phyloP scores from a whole-genome alignment of 805 yeast species.

The Starmerella scarabaei region DNA sequence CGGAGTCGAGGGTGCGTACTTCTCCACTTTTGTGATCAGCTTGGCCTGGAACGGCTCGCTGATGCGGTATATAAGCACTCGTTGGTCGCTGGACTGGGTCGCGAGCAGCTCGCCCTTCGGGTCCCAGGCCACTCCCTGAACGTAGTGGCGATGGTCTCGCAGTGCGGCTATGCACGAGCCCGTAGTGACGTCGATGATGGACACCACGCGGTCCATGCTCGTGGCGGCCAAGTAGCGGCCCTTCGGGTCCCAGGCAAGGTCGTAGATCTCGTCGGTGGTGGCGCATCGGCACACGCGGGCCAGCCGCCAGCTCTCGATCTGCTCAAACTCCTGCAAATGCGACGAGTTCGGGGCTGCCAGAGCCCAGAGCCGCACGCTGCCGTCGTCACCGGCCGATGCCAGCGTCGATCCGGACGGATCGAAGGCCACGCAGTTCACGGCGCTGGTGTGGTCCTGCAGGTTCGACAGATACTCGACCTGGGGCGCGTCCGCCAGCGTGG shows the following conservation, averaged over 20 bases:
- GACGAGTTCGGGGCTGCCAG: slow-evolving; percentile 27
- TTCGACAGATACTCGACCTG: slow-evolving; percentile 65
- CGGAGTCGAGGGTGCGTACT: background rate
- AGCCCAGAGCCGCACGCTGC: slow-evolving; percentile 72
- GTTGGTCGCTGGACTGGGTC: slow-evolving; percentile 82
- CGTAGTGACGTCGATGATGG: slow-evolving; percentile 47
- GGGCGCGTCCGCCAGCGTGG: slow-evolving; percentile 19
- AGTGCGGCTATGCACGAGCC: slow-evolving; percentile 49
- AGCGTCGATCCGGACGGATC: slow-evolving; percentile 53
- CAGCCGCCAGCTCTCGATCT: slow-evolving; percentile 62
- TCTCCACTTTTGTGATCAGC: slow-evolving; percentile 2
- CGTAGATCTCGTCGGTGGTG: slow-evolving; percentile 69
- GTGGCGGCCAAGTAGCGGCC: slow-evolving; percentile 68
- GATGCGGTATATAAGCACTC: slow-evolving; percentile 56
- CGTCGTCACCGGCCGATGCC: slow-evolving; percentile 95
- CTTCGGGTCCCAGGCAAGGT: slow-evolving; percentile 86
- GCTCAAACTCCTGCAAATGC: slow-evolving; percentile 29
- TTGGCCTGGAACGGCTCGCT: background rate
- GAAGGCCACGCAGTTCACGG: slow-evolving; percentile 83
- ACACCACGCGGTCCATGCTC: slow-evolving; percentile 74
- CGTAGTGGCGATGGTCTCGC: slow-evolving; percentile 72
- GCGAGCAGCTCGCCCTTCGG: slow-evolving; percentile 66
- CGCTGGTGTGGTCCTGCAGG: slow-evolving; percentile 78
- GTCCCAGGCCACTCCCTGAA: slow-evolving; percentile 96
- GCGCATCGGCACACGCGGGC: slow-evolving; percentile 32